These are phyloP conservation scores for Plantago rigida DNA, from an alignment of 305 asterid genomes.

Conservation along the genomic window DNA sequence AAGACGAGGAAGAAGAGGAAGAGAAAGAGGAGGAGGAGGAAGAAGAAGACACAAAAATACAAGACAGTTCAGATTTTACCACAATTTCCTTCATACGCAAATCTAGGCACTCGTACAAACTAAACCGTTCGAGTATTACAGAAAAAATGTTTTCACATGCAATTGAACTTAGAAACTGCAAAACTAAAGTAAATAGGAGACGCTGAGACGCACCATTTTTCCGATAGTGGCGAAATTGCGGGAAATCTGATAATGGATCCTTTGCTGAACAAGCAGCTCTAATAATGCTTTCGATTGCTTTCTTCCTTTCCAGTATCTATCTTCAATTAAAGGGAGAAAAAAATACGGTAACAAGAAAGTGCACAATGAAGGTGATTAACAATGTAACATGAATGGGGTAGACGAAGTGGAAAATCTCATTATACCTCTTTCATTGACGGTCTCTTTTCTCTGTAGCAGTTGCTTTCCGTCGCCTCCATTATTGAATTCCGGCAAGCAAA, in stretches of 20 bases:
- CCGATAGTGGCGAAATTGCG: slow-evolving; percentile 36
- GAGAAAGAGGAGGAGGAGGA: too few relatives aligned
- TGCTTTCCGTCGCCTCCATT: slow-evolving; percentile 33
- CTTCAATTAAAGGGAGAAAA: slow-evolving; percentile 1
- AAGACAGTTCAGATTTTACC: neutral
- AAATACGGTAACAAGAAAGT: neutral
- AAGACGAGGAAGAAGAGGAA: too few relatives aligned
- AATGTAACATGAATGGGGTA: neutral
- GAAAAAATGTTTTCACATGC: neutral
- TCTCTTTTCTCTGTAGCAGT: slow-evolving; percentile 24
- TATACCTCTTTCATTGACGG: slow-evolving; percentile 42
- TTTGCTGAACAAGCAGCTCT: slow-evolving; percentile 38
- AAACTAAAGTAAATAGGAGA: neutral
- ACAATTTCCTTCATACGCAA: neutral
- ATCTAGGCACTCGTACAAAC: too few relatives aligned
- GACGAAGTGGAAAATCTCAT: neutral
- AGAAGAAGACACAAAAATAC: neutral
- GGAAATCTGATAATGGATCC: slow-evolving; percentile 41
- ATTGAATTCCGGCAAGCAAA: slow-evolving; percentile 1
- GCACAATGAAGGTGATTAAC: slow-evolving; percentile 1
- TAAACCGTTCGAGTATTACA: too few relatives aligned
- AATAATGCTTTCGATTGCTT: slow-evolving; percentile 29
- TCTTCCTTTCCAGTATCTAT: slow-evolving; percentile 55
- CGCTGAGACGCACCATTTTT: slow-evolving; percentile 30
- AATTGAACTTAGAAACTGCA: neutral